Evolutionary conservation across 371 early-diverging fungal species (phyloP).

Genomic region (Parasitella parasitica): DNA sequence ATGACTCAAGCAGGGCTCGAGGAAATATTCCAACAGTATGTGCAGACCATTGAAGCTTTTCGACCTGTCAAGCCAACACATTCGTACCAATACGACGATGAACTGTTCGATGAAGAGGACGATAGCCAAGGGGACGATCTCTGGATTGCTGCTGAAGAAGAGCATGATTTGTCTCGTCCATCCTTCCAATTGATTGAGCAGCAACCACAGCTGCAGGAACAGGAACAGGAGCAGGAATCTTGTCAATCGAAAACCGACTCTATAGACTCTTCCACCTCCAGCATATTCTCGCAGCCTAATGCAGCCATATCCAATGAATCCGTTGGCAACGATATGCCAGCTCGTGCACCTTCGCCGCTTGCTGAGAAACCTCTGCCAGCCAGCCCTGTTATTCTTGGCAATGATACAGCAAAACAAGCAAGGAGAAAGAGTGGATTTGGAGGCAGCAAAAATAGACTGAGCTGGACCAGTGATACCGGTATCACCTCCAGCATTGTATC

Average conservation of each 20-base stretch:
- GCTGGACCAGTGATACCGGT: constrained; percentile 46
- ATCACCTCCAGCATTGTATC: constrained; percentile 31
- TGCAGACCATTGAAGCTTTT: constrained; percentile 47
- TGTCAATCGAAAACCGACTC: not conserved
- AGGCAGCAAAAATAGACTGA: constrained; percentile 31
- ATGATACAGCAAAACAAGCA: constrained; percentile 15
- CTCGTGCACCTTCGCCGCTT: constrained; percentile 13
- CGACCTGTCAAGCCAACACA: constrained; percentile 23
- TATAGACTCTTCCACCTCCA: not conserved
- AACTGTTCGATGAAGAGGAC: constrained; percentile 21
- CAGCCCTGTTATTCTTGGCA: constrained; percentile 5
- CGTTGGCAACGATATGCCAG: not conserved
- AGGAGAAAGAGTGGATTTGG: constrained; percentile 23
- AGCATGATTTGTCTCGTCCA: not conserved
- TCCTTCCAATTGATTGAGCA: not conserved
- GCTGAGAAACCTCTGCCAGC: constrained; percentile 28
- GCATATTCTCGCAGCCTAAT: constrained; percentile 26
- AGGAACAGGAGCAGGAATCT: not conserved
- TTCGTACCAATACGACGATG: constrained; percentile 25
- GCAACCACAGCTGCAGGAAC: not conserved
- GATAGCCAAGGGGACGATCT: constrained; percentile 17
- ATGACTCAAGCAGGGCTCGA: constrained; percentile 51
- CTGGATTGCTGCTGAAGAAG: constrained; percentile 22
- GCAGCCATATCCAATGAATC: constrained; percentile 21
- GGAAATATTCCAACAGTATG: constrained; percentile 46